Percentiles rank a stretch among this genome's conserved stretches.
phyloP scores from a whole-genome alignment of 176 grass and related monocot genomes.

The Olyra latifolia region DNA sequence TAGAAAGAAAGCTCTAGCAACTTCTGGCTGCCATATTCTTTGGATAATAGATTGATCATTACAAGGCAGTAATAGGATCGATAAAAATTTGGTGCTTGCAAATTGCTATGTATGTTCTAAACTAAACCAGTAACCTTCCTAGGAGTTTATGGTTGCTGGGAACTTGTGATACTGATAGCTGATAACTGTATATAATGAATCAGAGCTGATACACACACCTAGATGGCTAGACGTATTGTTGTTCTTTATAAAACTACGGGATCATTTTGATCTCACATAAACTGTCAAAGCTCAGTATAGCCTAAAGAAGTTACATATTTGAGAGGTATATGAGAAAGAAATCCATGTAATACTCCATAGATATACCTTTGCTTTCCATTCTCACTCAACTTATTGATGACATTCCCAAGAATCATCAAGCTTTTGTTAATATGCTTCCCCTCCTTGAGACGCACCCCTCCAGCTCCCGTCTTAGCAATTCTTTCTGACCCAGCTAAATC shows the following conservation, averaged over 20 bases:
- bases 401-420: constrained; percentile 94
- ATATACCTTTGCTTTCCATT: constrained; percentile 78
- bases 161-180: not conserved
- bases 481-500: constrained; percentile 96
- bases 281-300: not conserved
- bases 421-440: constrained; percentile 97
- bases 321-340: not conserved
- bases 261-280: not conserved
- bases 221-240: not conserved
- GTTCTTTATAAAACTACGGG: no score
- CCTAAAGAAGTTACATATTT: not conserved
- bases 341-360: not conserved
- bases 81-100: not conserved
- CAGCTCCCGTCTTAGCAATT: constrained; percentile 84
- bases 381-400: constrained; percentile 94
- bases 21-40: not conserved
- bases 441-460: constrained; percentile 82
- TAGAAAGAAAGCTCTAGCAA: not conserved
- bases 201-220: not conserved
- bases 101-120: not conserved
- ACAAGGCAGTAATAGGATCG: not conserved
- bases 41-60: not conserved
- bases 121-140: not conserved
- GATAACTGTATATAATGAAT: not conserved
- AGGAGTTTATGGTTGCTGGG: not conserved